phyloP scores from a whole-genome alignment of 1,284 basidiomycete genomes.

The Earliella scabrosa region DNA sequence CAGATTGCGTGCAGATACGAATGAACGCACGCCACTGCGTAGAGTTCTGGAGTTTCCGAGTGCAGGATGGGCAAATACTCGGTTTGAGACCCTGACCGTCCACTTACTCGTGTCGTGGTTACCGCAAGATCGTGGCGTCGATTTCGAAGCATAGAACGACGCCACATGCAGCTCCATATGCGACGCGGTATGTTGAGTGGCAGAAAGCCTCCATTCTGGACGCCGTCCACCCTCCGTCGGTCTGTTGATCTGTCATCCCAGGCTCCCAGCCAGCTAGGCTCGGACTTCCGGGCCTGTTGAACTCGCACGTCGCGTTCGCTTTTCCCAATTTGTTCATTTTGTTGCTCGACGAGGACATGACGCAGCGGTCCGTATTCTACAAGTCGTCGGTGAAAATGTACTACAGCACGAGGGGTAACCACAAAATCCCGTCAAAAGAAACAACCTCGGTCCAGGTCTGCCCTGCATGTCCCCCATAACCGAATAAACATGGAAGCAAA shows the following conservation, averaged over 20 bases:
- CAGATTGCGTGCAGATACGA: slow-evolving; percentile 41
- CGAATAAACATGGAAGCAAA: slow-evolving; percentile 2
- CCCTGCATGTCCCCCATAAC: not conserved
- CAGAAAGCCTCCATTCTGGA: too few relatives aligned
- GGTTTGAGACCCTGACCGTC: too few relatives aligned
- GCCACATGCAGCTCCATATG: too few relatives aligned
- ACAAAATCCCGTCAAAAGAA: too few relatives aligned
- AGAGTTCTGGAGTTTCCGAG: not conserved
- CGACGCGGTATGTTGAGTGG: too few relatives aligned
- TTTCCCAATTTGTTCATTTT: slow-evolving; percentile 10
- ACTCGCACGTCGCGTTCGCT: not conserved
- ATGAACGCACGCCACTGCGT: not conserved
- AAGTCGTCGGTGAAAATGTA: slow-evolving; percentile 7
- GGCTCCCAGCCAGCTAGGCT: too few relatives aligned
- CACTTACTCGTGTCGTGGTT: too few relatives aligned
- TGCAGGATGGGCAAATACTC: not conserved
- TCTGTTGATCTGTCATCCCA: too few relatives aligned
- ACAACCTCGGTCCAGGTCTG: not conserved
- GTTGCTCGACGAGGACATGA: slow-evolving; percentile 4
- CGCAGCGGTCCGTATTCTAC: slow-evolving; percentile 18
- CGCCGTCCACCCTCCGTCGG: too few relatives aligned
- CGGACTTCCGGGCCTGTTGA: not conserved
- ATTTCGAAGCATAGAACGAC: too few relatives aligned
- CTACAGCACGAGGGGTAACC: not conserved
- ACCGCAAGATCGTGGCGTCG: too few relatives aligned